Base-by-base conservation (phyloP, 1,284 basidiomycete genomes). In the Leccinum pachyderme region DNA sequence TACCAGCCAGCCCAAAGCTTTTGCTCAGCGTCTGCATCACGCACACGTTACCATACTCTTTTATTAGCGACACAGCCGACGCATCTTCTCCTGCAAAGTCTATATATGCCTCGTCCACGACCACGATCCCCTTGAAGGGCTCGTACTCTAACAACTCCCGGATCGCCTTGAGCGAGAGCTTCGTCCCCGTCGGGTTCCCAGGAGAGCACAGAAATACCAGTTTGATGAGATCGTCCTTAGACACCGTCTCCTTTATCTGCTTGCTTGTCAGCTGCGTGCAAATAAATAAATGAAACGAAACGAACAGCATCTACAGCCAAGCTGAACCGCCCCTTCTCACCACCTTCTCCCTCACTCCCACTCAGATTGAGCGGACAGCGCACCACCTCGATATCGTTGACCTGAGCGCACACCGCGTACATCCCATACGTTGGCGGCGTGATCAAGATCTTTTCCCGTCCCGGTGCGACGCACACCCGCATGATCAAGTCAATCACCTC, bases 351-450 rank as follows among this genome's bases (percentile, higher is more conserved):
- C 7, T 69, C 59, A 2, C 67, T 69, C 3, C 78, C 82, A 18
- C 70, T 73, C 15, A 93, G 78, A 54, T 90, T 81, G 5, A 99
- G 74, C 3, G 89, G 87, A 3, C 93, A 87, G 67, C 90, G 87
- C 50, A 95, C 84, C 4, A 97, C 77, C 0, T 83, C 89, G 4
- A 98, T 79, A 68, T 99, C 97, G 69, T 99, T 99, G 52, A 99
- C 88, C 63, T 95, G 89, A 7, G 96, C 97, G 58, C 91, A 94
- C 2, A 99, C 96, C 18, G 80, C 73, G 75, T 99, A 99, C 96
- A 99, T 99, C 24, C 96, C 96, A 69, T 99, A 99, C 7, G 96
- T 98, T 3, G 97, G 97, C 2, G 96, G 97, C 6, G 89, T 93
- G 41, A 85, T 89, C 63, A 96, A 70, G 33, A 95, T 87, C 67